Conservation (phyloP, 805 yeast genomes). For the Suhomyces vadensis region DNA sequence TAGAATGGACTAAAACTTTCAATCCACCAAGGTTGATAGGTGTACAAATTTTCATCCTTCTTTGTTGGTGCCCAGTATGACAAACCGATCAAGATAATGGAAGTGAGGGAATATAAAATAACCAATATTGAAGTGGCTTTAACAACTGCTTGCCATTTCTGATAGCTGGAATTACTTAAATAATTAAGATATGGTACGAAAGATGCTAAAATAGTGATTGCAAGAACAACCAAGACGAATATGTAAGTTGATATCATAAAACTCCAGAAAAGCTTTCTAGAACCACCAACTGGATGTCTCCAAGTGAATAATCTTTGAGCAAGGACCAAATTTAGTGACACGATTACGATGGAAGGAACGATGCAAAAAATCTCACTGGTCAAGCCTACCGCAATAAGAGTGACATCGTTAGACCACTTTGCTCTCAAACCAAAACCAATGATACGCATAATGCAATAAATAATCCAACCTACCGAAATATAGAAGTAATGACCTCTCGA, state of each 20-base stretch:
- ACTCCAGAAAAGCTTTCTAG: slow-evolving; percentile 49
- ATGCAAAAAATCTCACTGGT: slow-evolving; percentile 43
- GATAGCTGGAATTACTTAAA: slow-evolving; percentile 43
- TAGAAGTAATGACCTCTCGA: slow-evolving; percentile 18
- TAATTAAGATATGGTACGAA: slow-evolving; percentile 59
- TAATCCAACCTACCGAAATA: slow-evolving; percentile 13
- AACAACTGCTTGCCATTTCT: slow-evolving; percentile 47
- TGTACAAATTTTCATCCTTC: slow-evolving; percentile 50
- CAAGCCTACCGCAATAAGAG: slow-evolving; percentile 12
- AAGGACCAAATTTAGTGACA: slow-evolving; percentile 59
- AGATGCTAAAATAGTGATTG: slow-evolving; percentile 67
- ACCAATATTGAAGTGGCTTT: slow-evolving; percentile 31
- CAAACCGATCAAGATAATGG: slow-evolving; percentile 47
- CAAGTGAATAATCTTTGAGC: slow-evolving; percentile 76
- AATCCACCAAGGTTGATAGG: slow-evolving; percentile 81
- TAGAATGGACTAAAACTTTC: slow-evolving; percentile 59
- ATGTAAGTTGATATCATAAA: slow-evolving; percentile 51
- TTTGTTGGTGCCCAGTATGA: slow-evolving; percentile 61
- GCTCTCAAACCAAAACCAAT: slow-evolving; percentile 15
- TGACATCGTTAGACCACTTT: slow-evolving; percentile 40
- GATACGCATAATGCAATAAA: slow-evolving; percentile 12
- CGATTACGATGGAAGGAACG: slow-evolving; percentile 56
- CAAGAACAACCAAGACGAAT: slow-evolving; percentile 56
- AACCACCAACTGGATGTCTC: slow-evolving; percentile 74
- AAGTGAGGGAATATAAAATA: slow-evolving; percentile 51